Evolutionary conservation across 2,329 filamentous ascomycete species (phyloP).

Genomic region (Fusarium equiseti): DNA sequence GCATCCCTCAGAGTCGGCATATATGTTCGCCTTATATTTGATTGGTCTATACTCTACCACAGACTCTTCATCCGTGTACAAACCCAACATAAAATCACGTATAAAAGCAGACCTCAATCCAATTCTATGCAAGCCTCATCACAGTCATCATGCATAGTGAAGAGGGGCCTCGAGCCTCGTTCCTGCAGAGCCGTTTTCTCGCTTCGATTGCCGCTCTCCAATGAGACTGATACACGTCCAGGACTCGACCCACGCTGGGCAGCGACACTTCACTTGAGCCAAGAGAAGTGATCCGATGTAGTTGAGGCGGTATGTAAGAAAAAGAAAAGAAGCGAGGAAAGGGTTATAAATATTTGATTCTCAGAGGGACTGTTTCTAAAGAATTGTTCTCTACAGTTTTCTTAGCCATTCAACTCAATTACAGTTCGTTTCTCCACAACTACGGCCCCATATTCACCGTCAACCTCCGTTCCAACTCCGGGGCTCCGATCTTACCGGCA

Average conservation of each 20-base stretch:
- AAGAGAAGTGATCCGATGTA: constrained; percentile 8
- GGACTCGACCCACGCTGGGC: constrained; percentile 44
- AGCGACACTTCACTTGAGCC: constrained; percentile 44
- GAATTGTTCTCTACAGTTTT: constrained; percentile 3
- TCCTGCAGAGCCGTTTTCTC: constrained; percentile 16
- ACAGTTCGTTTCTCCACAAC: constrained; percentile 25
- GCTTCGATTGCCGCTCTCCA: constrained; percentile 37
- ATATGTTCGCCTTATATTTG: constrained; percentile 14
- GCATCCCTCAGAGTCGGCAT: background rate
- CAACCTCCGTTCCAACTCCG: constrained; percentile 20
- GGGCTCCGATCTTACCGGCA: constrained; percentile 14
- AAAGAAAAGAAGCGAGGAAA: constrained; percentile 1
- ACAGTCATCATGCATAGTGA: constrained; percentile 22
- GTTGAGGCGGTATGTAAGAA: constrained; percentile 31
- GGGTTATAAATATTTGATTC: constrained; percentile 7
- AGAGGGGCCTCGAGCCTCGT: constrained; percentile 21
- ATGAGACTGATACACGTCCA: constrained; percentile 49
- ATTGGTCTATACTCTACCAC: constrained; percentile 20
- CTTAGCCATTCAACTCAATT: constrained; percentile 2
- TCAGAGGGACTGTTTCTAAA: background rate
- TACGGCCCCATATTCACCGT: constrained; percentile 10
- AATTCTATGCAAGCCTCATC: constrained; percentile 32
- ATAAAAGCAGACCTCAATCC: background rate
- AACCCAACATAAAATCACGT: constrained; percentile 15
- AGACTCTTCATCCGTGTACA: constrained; percentile 12